Base-by-base conservation (phyloP, 148 eudicot species). In the Vaccinium corymbosum region DNA sequence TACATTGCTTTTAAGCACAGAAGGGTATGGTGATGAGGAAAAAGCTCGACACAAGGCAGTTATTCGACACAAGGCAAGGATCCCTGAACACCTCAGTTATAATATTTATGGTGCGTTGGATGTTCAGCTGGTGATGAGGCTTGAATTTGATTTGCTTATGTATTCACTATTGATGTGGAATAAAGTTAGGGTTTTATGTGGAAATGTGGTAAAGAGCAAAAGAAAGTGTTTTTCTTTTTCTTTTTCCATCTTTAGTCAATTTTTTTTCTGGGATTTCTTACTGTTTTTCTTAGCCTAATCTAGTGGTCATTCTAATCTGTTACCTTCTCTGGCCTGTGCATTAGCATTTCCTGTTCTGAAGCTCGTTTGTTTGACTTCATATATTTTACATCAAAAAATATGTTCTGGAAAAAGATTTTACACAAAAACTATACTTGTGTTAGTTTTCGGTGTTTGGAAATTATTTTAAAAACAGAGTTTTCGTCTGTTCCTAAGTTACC, bases 41-140 rank as follows among this genome's bases (percentile, higher is more conserved):
- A 84, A 85, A 20, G 81, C 93, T 83, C 88, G 95, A 81, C 93
- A 91, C 86, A 95, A 93, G 89, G 98, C 95, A 66, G 90, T 94
- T 77, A 89, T 92, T 81, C 91, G 90, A 86, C 98, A 95, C 84
- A 92, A 94, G 98, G 98, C 91, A 89, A 90, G 96, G 70, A 7
- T 29, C 1, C 59, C 15, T 52, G 32, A 14, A 74, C 20, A 19
- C 74, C 14, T n/a, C 7, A 35, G 1, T 48, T 79, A 7, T 27
- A 19, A 57, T 29, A 15, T 19, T 11, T 35, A 73, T 50, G 53
- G 29, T 20, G 27, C 49, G 35, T 57, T 10, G 14, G 20, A 46
- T 81, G 51, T n/a, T 80, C 19, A 13, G 52, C 51, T 62, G 73
- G 62, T 25, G 75, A 64, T 66, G 72, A 49, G 56, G 14, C n/a